Percentiles rank a stretch among this genome's conserved stretches.
Conservation (phyloP, 768 basidiomycete species). For the Psilocybe cubensis region DNA sequence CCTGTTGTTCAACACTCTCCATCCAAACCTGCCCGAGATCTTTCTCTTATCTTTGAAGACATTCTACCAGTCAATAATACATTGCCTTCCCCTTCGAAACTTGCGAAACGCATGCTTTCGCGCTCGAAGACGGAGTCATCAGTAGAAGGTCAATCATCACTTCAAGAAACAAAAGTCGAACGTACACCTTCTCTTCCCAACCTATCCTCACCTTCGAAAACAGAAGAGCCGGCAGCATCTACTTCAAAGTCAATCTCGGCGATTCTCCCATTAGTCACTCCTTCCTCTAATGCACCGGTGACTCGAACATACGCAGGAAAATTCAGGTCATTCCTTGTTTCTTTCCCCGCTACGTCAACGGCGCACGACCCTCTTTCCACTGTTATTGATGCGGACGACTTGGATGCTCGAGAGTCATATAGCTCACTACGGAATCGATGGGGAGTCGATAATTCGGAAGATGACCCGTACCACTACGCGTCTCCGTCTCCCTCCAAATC, state of each 20-base stretch:
- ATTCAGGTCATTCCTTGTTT: slow-evolving; percentile 80
- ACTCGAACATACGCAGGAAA: slow-evolving; percentile 75
- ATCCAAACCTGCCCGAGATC: slow-evolving; percentile 38
- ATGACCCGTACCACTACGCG: slow-evolving; percentile 52
- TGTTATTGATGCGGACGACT: slow-evolving; percentile 44
- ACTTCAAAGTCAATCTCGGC: slow-evolving; percentile 23
- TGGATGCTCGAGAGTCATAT: slow-evolving; percentile 72
- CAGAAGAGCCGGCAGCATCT: slow-evolving; percentile 13
- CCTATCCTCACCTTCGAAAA: slow-evolving; percentile 32
- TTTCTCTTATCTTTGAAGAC: slow-evolving; percentile 50
- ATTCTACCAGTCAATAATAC: slow-evolving; percentile 29
- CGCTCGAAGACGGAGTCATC: slow-evolving; percentile 69
- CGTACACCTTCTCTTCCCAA: slow-evolving; percentile 43
- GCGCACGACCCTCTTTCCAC: slow-evolving; percentile 20
- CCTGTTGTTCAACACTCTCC: slow-evolving; percentile 3
- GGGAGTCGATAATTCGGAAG: slow-evolving; percentile 83
- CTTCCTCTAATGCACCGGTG: slow-evolving; percentile 34
- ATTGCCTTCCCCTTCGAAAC: slow-evolving; percentile 39
- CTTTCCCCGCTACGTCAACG: slow-evolving; percentile 47
- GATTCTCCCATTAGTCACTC: slow-evolving; percentile 29
- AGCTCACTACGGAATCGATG: slow-evolving; percentile 72
- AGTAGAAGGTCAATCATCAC: slow-evolving; percentile 32
- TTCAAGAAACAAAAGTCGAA: slow-evolving; percentile 18
- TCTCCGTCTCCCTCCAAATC: slow-evolving; percentile 32
- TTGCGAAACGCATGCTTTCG: slow-evolving; percentile 75